Evolutionary conservation across 2,329 filamentous ascomycete genomes (phyloP).

Genomic region (Trichoderma arundinaceum): DNA sequence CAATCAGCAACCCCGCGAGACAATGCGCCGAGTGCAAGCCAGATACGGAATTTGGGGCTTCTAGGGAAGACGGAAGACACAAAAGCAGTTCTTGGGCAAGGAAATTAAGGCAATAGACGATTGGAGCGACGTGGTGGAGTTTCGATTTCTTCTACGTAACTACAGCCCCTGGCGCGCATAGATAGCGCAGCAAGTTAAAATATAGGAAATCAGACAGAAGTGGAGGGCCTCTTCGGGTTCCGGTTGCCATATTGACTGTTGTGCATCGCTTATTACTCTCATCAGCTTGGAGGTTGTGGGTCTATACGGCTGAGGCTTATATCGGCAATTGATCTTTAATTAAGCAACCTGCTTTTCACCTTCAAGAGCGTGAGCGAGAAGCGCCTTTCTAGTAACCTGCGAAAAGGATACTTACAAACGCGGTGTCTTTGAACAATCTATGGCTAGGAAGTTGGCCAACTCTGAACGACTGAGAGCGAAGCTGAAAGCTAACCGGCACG

Average conservation of each 20-base stretch:
- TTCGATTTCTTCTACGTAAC: slow-evolving; percentile 14
- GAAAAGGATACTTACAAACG: too few species aligned
- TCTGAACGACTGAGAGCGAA: too few species aligned
- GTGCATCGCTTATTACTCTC: background rate
- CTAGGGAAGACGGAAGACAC: slow-evolving; percentile 83
- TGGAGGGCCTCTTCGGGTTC: background rate
- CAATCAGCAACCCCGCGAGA: slow-evolving; percentile 77
- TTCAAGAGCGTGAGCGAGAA: background rate
- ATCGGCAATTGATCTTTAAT: too few species aligned
- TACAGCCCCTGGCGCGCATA: slow-evolving; percentile 12
- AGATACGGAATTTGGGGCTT: slow-evolving; percentile 86
- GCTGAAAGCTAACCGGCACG: too few species aligned
- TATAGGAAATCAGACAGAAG: slow-evolving; percentile 10
- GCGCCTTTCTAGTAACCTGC: too few species aligned
- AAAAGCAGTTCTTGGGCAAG: slow-evolving; percentile 59
- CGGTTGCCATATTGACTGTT: background rate
- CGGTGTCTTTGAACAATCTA: too few species aligned
- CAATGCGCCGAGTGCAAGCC: slow-evolving; percentile 78
- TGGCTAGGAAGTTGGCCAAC: too few species aligned
- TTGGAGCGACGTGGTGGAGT: slow-evolving; percentile 50
- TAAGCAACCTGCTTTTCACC: slow-evolving; percentile 56
- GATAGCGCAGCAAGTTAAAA: slow-evolving; percentile 24
- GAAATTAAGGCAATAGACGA: slow-evolving; percentile 35
- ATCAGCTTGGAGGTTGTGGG: background rate
- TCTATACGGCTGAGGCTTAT: background rate